A percentile compares a stretch with the other conserved stretches of the same genome.
These are phyloP conservation scores for Fagopyrum homotropicum DNA, from an alignment of 148 eudicot species.

Conservation along the genomic window DNA sequence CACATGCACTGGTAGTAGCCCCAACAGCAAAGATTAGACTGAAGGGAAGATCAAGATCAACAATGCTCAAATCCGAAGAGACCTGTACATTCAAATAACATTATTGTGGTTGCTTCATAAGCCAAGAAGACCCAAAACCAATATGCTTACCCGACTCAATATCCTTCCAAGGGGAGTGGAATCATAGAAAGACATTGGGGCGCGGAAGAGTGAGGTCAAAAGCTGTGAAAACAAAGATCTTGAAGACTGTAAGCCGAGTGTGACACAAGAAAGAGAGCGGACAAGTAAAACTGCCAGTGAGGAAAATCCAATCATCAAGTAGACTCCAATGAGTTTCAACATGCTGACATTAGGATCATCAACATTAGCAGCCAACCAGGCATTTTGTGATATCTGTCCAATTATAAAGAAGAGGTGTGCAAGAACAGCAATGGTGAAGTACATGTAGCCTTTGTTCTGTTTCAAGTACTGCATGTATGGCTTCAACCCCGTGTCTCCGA, in stretches of 20 bases:
- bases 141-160: constrained; percentile 56
- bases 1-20: constrained; percentile 44
- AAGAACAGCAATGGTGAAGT: constrained; percentile 40
- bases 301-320: constrained; percentile 52
- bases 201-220: constrained; percentile 65
- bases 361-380: constrained; percentile 91
- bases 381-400: constrained; percentile 65
- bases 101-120: not conserved
- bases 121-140: not conserved
- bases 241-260: constrained; percentile 67
- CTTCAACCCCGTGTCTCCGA: constrained; percentile 71
- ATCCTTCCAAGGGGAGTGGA: constrained; percentile 95
- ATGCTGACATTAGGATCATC: constrained; percentile 55
- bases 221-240: constrained; percentile 63
- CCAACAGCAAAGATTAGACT: constrained; percentile 49
- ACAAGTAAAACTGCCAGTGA: constrained; percentile 40
- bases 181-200: constrained; percentile 90
- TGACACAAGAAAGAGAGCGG: constrained; percentile 51
- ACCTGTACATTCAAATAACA: constrained; percentile 34
- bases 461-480: constrained; percentile 64
- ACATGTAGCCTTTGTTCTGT: constrained; percentile 58
- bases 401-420: constrained; percentile 39
- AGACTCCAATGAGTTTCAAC: constrained; percentile 55
- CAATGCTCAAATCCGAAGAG: constrained; percentile 75
- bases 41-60: constrained; percentile 78